Percentiles rank a stretch among this genome's conserved stretches.
Evolutionary conservation across 768 basidiomycete species (phyloP).

Genomic region (Mycena leptocephala): DNA sequence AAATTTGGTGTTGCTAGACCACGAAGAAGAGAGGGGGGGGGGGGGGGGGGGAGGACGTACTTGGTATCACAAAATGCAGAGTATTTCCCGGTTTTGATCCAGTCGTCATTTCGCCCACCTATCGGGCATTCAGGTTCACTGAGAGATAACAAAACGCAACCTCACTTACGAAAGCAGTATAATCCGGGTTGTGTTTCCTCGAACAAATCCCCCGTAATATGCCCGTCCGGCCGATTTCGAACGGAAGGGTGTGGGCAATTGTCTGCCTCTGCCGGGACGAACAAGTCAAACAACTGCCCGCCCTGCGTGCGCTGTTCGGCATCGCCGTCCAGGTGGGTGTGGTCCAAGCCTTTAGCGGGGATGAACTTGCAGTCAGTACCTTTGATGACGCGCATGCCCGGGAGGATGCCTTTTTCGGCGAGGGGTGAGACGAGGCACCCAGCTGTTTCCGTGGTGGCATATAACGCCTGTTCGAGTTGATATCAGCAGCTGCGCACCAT

Average conservation of each 20-base stretch:
- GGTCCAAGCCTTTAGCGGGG: slow-evolving; percentile 3
- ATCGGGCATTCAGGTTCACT: not conserved
- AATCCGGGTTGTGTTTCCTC: not conserved
- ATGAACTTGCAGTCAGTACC: slow-evolving; percentile 21
- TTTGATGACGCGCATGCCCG: slow-evolving; percentile 23
- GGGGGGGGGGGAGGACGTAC: slow-evolving; percentile 15
- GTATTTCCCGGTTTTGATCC: slow-evolving; percentile 43
- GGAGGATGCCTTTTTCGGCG: not conserved
- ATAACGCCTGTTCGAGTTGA: not conserved
- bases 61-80: slow-evolving; percentile 45
- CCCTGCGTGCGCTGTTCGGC: not conserved
- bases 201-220: not conserved
- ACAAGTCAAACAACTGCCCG: not conserved
- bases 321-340: slow-evolving; percentile 23
- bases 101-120: slow-evolving; percentile 44
- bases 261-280: not conserved
- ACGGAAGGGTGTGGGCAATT: slow-evolving; percentile 21
- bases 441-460: slow-evolving; percentile 26
- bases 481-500: not conserved
- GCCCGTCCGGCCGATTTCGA: not conserved
- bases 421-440: not conserved
- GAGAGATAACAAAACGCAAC: not conserved
- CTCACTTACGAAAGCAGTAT: not conserved
- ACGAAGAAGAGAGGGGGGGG: no score
- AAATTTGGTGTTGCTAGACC: no score